These are phyloP conservation scores for Irineochytrium annulatum DNA, from an alignment of 192 early-diverging fungal species.

Conservation along the genomic window DNA sequence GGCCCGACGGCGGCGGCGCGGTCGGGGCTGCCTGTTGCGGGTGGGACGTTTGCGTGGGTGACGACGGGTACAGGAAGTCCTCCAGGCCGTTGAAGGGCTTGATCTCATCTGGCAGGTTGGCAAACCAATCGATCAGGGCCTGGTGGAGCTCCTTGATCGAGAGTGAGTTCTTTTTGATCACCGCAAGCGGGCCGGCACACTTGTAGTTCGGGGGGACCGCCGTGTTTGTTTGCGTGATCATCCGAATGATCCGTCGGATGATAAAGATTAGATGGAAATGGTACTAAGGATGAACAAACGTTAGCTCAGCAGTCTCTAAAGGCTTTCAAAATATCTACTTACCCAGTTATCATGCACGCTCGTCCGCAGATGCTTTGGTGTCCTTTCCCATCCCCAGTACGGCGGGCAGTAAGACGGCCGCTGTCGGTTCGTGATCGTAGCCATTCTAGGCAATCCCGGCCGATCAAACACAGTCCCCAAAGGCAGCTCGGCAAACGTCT, in stretches of 20 bases:
- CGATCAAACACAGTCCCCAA: not conserved
- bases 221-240: not conserved
- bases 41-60: too few species aligned
- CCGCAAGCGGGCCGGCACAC: not conserved
- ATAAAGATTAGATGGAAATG: not conserved
- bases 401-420: not conserved
- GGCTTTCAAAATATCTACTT: not conserved
- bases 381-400: not conserved
- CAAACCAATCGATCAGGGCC: not conserved
- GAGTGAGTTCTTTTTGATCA: not conserved
- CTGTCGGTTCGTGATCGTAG: not conserved
- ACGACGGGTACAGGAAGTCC: not conserved
- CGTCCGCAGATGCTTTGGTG: not conserved
- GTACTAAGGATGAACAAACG: not conserved
- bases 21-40: too few species aligned
- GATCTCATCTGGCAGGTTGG: not conserved
- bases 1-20: not conserved
- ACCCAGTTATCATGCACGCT: not conserved
- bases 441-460: not conserved
- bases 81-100: not conserved
- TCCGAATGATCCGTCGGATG: not conserved
- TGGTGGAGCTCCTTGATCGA: not conserved
- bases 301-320: not conserved
- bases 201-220: not conserved
- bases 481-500: not conserved